phyloP scores from a whole-genome alignment of 192 early-diverging fungal species.

The Paraglomus occultum region DNA sequence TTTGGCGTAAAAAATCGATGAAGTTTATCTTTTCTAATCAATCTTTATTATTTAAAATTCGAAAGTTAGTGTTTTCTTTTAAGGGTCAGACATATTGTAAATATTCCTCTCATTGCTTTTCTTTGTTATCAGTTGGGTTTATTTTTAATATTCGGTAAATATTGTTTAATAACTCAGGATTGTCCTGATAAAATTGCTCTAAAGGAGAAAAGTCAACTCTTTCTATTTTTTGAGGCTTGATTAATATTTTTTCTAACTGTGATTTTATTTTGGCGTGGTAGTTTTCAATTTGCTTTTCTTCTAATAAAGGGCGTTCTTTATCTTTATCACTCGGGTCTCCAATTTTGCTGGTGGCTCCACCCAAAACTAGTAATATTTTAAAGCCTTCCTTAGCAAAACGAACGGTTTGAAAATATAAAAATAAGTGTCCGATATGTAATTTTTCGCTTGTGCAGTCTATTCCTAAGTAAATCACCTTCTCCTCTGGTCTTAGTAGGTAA shows the following conservation, averaged over 20 bases:
- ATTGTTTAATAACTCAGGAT: slow-evolving; percentile 8
- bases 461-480: slow-evolving; percentile 15
- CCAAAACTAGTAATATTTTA: slow-evolving; percentile 5
- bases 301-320: slow-evolving; percentile 16
- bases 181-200: slow-evolving; percentile 7
- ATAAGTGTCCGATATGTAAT: slow-evolving; percentile 24
- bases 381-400: slow-evolving; percentile 16
- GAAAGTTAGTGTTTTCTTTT: neutral
- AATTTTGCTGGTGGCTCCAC: slow-evolving; percentile 18
- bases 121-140: neutral
- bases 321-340: slow-evolving; percentile 15
- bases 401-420: slow-evolving; percentile 14
- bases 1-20: slow-evolving; percentile 9
- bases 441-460: slow-evolving; percentile 11
- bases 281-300: neutral
- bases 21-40: slow-evolving; percentile 9
- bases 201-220: neutral
- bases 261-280: neutral
- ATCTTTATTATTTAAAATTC: slow-evolving; percentile 17
- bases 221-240: slow-evolving; percentile 8
- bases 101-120: slow-evolving; percentile 9
- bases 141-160: slow-evolving; percentile 17
- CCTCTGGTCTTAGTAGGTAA: slow-evolving; percentile 5
- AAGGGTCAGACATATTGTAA: slow-evolving; percentile 12
- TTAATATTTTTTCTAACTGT: neutral